Percentiles rank a stretch among this genome's conserved stretches.
Conservation (phyloP, 1,139 yeast genomes). For the Suhomyces terraborum region DNA sequence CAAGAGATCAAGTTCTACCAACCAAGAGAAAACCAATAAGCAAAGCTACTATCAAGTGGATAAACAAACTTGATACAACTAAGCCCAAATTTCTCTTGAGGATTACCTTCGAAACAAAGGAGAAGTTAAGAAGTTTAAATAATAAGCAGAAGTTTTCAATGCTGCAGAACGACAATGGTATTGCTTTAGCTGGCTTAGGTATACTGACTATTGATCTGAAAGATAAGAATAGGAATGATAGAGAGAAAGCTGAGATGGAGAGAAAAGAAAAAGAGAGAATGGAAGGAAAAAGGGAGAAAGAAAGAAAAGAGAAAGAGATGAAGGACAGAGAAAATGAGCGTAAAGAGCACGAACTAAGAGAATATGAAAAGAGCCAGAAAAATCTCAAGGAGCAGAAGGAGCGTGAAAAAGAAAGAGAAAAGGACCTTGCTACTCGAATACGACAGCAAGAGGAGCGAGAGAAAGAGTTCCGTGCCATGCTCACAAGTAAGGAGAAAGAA, state of each 20-base stretch:
- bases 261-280: conserved; percentile 2
- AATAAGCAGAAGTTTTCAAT: neutral
- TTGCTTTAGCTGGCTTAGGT: conserved; percentile 26
- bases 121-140: neutral
- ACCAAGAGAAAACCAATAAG: conserved; percentile 3
- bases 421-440: conserved; percentile 8
- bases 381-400: conserved; percentile 5
- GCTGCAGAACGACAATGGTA: conserved; percentile 3
- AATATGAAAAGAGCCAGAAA: conserved; percentile 2
- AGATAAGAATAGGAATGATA: conserved; percentile 3
- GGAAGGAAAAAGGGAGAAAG: conserved; percentile 7
- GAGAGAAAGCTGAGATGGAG: conserved; percentile 6
- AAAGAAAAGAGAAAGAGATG: conserved; percentile 5
- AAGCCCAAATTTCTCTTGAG: conserved; percentile 37
- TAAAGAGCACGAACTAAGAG: conserved; percentile 2
- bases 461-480: conserved; percentile 10
- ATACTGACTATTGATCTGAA: conserved; percentile 18
- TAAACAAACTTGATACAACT: conserved; percentile 31
- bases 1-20: conserved; percentile 1
- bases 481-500: conserved; percentile 24
- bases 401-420: conserved; percentile 8
- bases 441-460: conserved; percentile 16
- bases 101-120: conserved; percentile 23
- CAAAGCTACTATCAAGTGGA: conserved; percentile 30
- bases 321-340: conserved; percentile 4